Base-by-base conservation (phyloP, 306 rosid species). In the Citrullus mucosospermus region DNA sequence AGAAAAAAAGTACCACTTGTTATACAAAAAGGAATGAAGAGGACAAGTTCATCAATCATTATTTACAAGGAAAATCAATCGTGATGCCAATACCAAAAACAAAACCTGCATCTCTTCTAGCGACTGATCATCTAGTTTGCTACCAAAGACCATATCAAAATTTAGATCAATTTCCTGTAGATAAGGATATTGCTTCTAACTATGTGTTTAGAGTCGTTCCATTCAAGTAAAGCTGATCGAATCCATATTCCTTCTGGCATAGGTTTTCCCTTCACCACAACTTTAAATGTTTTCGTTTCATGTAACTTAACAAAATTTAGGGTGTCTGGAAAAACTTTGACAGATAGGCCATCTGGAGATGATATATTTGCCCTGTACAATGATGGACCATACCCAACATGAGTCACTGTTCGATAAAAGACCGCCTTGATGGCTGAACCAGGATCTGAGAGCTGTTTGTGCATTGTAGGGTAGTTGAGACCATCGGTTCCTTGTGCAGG, bases 401-500 rank as follows among this genome's bases (percentile, higher is more conserved):
- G 78, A 16, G 87, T 94, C 55, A 92, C 89, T 3, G 84, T 89
- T 43, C 97, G 83, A 55, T 80, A 46, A 83, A 88, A 94, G 53
- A 86, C 86, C 3, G 91, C 93, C 0, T 85, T 73, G 65, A 91
- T 83, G 14, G 36, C 65, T 3, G 88, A 81, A 46, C 46, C 60
- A 6, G 73, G 54, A 39, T 28, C 61, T 5, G 1, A 2, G 15
- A 88, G 88, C 73, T 83, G 86, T 53, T 74, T 10, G 81, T 88
- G 91, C 95, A 94, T 86, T 58, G 85, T 82, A 16, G 97, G 96
- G 86, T 94, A 94, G 90, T 94, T 94, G 78, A 94, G 82, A 58
- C 96, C 98, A 71, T 92, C 98, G 0, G 83, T 76, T 79, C 97
- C 95, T 30, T 2, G 79, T 9, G 91, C 78, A 6, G 70, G 81